Evolutionary conservation across 768 basidiomycete species (phyloP), one percentile per base, ranked within the genome.

Genomic region (Rickenella mellea): DNA sequence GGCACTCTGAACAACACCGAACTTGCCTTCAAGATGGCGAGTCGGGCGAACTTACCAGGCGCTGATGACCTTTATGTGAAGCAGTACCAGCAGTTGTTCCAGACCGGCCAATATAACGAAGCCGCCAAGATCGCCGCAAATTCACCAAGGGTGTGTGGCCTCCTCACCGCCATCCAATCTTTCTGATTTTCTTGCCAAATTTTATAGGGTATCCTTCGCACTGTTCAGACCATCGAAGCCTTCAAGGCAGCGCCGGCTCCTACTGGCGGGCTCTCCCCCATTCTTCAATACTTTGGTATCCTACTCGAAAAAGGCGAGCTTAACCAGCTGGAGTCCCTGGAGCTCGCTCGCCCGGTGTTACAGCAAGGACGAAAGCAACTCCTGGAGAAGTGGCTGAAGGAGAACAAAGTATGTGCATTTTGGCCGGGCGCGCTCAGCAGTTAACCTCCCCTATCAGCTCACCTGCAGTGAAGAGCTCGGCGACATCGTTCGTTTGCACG

Each of bases 401-500:
- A 99, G 72, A 97, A 96, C 68, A 99, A 98, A 80, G 92, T 83
- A 35, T 33, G 61, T 49, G 17, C 12, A 11, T 20, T 32, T 20
- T 10, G 25, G 14, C 24, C n/a, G 36, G 22, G 20, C 24, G 38
- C 51, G 15, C 12, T 25, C 17, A 15, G 21, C 21, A 2, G 20
- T 39, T 44, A 3, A 41, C 6, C 17, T 42, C 27, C 40, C 35
- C 39, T 35, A 22, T 30, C 51, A 96, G 91, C 80, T 99, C 41
- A 93, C 94, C 43, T 99, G 96, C 67, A 92, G 87, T 52, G 96
- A 99, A 64, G 94, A 99, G 60, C 81, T 99, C 20, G 96, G 96
- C 28, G 94, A 99, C 56, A 85, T 98, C 43, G 94, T 98, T 41
- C 83, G 96, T 26, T 61, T 82, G 15, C 81, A 92, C 60, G 96